These are phyloP conservation scores for Penicillium desertorum DNA, from an alignment of 495 filamentous ascomycete genomes.

Conservation along the genomic window DNA sequence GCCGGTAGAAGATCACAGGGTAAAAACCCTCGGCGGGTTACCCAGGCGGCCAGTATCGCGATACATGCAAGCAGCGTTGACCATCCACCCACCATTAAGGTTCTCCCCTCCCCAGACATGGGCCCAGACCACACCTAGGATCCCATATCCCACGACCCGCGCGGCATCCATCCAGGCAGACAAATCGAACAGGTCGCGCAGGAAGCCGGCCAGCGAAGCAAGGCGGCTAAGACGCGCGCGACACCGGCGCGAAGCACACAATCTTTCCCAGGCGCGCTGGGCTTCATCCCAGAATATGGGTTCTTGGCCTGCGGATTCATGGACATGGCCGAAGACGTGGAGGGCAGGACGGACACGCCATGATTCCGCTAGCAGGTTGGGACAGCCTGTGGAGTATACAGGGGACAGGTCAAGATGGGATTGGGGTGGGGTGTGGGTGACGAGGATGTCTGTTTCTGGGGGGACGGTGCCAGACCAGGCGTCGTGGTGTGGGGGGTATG, in stretches of 20 bases:
- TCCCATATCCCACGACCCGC: slow-evolving; percentile 60
- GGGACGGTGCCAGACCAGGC: slow-evolving; percentile 70
- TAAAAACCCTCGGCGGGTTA: slow-evolving; percentile 63
- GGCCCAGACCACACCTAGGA: slow-evolving; percentile 68
- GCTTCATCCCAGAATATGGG: slow-evolving; percentile 75
- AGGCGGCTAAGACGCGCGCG: slow-evolving; percentile 30
- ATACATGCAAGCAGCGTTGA: slow-evolving; percentile 77
- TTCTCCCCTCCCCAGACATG: slow-evolving; percentile 65
- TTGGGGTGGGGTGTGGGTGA: slow-evolving; percentile 75
- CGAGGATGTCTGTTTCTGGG: slow-evolving; percentile 70
- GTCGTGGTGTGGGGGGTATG: slow-evolving; percentile 58
- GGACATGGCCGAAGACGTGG: slow-evolving; percentile 90
- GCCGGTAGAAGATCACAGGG: slow-evolving; percentile 24
- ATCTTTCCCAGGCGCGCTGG: slow-evolving; percentile 67
- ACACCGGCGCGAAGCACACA: slow-evolving; percentile 43
- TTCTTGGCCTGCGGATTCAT: slow-evolving; percentile 63
- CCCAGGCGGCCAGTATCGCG: slow-evolving; percentile 62
- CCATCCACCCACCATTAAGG: slow-evolving; percentile 56
- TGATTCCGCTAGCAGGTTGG: slow-evolving; percentile 68
- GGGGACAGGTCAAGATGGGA: slow-evolving; percentile 71
- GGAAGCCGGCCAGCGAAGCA: slow-evolving; percentile 38
- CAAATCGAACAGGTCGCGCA: slow-evolving; percentile 54
- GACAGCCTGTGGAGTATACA: slow-evolving; percentile 65
- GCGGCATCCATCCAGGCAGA: slow-evolving; percentile 61
- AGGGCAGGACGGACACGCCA: slow-evolving; percentile 77